These are phyloP conservation scores for Boletus bicolor DNA, from an alignment of 768 basidiomycete genomes.

Conservation along the genomic window DNA sequence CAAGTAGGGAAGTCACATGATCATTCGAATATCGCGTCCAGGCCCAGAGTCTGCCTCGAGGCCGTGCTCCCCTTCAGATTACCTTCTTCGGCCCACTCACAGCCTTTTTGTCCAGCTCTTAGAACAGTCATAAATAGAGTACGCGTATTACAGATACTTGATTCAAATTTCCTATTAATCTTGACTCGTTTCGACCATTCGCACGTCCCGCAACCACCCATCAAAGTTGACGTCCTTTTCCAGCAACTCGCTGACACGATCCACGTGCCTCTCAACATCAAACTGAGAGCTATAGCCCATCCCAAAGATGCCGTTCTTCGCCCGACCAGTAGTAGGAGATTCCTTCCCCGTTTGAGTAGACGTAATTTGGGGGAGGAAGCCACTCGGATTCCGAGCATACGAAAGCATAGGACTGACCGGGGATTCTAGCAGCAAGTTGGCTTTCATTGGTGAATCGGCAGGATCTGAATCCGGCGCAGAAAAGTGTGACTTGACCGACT, in stretches of 20 bases:
- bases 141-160: slow-evolving; percentile 15
- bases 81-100: slow-evolving; percentile 18
- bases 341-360: slow-evolving; percentile 35
- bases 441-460: slow-evolving; percentile 22
- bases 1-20: slow-evolving; percentile 30
- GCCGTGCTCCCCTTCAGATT: slow-evolving; percentile 27
- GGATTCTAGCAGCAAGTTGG: slow-evolving; percentile 31
- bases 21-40: slow-evolving; percentile 20
- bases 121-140: slow-evolving; percentile 16
- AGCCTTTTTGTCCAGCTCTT: slow-evolving; percentile 10
- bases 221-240: slow-evolving; percentile 58
- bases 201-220: slow-evolving; percentile 47
- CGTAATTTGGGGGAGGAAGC: slow-evolving; percentile 36
- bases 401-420: slow-evolving; percentile 33
- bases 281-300: slow-evolving; percentile 57
- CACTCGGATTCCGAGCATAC: slow-evolving; percentile 34
- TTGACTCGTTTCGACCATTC: slow-evolving; percentile 28
- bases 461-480: slow-evolving; percentile 38
- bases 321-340: slow-evolving; percentile 11
- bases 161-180: slow-evolving; percentile 13
- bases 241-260: slow-evolving; percentile 50
- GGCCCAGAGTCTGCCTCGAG: slow-evolving; percentile 23
- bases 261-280: slow-evolving; percentile 53
- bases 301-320: slow-evolving; percentile 31
- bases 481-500: slow-evolving; percentile 35